Conservation (phyloP, 148 eudicot species). For the Persicaria maculosa region DNA sequence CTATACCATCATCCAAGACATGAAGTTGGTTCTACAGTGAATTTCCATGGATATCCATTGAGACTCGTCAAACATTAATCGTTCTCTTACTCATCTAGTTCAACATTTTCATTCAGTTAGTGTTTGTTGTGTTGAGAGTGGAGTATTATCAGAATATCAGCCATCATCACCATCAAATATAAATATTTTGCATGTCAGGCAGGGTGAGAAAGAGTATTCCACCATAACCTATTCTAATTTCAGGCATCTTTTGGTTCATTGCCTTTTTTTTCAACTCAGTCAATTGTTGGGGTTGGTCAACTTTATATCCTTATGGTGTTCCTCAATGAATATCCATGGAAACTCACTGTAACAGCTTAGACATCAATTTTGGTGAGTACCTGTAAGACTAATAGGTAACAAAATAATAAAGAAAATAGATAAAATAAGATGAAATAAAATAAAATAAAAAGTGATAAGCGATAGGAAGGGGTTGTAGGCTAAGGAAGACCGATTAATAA, state of each 20-base stretch:
- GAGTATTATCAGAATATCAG: background rate
- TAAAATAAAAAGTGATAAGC: too few relatives aligned
- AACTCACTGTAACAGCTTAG: conserved; percentile 44
- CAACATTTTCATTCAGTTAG: background rate
- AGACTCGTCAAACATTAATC: conserved; percentile 50
- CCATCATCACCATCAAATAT: too few relatives aligned
- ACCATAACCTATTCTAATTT: conserved; percentile 1
- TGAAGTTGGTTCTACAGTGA: conserved; percentile 58
- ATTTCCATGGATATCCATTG: conserved; percentile 67
- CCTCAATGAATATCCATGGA: conserved; percentile 75
- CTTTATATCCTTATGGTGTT: conserved; percentile 47
- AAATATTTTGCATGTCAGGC: conserved; percentile 12
- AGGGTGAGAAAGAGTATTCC: conserved; percentile 82
- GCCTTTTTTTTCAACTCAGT: conserved; percentile 38
- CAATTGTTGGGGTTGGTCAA: conserved; percentile 26
- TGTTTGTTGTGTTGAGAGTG: background rate
- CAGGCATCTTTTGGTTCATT: conserved; percentile 55
- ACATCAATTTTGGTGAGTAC: too few relatives aligned
- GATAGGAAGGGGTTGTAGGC: too few relatives aligned
- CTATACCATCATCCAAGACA: conserved; percentile 95
- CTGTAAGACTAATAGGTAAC: too few relatives aligned
- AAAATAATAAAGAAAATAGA: too few relatives aligned
- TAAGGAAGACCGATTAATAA: too few relatives aligned
- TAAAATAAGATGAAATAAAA: too few relatives aligned
- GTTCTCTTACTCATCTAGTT: background rate